Conservation (phyloP, 148 eudicot species). For the Dianthus caryophyllus region DNA sequence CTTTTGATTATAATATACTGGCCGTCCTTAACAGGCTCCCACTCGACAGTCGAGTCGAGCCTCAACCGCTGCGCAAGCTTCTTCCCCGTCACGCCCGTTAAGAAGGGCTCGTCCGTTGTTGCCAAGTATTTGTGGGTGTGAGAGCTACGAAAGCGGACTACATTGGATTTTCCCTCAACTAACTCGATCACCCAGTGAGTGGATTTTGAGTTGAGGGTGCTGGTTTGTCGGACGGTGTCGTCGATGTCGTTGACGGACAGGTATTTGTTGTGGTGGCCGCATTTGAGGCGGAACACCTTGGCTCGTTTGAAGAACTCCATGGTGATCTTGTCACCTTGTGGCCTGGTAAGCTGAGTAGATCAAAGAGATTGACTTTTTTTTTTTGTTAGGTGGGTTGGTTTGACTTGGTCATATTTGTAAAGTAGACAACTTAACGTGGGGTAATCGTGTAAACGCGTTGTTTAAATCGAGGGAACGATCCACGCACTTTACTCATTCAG, state of each 20-base stretch:
- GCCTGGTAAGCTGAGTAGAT: too few relatives aligned
- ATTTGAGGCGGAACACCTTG: constrained; percentile 24
- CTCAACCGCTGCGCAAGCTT: constrained; percentile 8
- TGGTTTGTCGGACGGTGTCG: constrained; percentile 19
- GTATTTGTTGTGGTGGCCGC: constrained; percentile 33
- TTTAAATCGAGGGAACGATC: too few relatives aligned
- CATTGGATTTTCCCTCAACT: constrained; percentile 18
- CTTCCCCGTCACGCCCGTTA: constrained; percentile 26
- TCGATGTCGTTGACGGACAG: constrained; percentile 25
- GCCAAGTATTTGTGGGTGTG: constrained; percentile 27
- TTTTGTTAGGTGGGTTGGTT: too few relatives aligned
- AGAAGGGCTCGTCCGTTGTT: constrained; percentile 22
- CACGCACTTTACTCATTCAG: too few relatives aligned
- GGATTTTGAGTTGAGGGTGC: constrained; percentile 6
- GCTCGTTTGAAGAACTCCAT: constrained; percentile 54
- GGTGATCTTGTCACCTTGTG: too few relatives aligned
- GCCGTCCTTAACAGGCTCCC: constrained; percentile 36
- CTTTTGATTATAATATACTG: constrained; percentile 20
- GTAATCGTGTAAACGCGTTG: too few relatives aligned
- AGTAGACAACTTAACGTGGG: too few relatives aligned
- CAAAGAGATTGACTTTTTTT: too few relatives aligned
- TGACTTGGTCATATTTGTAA: too few relatives aligned
- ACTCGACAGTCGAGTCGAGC: constrained; percentile 19
- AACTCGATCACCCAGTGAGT: constrained; percentile 28
- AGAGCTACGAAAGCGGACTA: constrained; percentile 25